Conservation (phyloP, 495 filamentous ascomycete species). For the Talaromyces borbonicus region DNA sequence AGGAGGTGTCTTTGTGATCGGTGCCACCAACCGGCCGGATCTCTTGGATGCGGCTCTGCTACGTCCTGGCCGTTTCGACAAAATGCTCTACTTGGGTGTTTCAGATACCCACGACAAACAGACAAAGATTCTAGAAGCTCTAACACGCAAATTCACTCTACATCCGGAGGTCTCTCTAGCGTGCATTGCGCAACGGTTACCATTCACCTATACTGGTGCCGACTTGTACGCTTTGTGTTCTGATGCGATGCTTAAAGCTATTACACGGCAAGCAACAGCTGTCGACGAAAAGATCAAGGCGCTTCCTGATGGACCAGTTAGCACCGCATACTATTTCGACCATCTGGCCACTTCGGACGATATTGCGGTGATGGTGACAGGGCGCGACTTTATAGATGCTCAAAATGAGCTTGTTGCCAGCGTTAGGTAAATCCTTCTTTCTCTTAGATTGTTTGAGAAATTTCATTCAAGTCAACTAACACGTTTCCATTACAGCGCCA, state of each 20-base stretch:
- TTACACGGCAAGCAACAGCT: constrained; percentile 75
- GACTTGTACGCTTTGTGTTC: constrained; percentile 95
- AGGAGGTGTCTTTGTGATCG: constrained; percentile 94
- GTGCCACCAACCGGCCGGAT: constrained; percentile 92
- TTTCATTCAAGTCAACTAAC: constrained; percentile 12
- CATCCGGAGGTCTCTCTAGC: constrained; percentile 63
- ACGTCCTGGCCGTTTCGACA: constrained; percentile 89
- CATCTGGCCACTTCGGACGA: constrained; percentile 77
- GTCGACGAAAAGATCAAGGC: constrained; percentile 76
- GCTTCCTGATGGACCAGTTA: constrained; percentile 47
- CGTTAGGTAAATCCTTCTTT: constrained; percentile 48
- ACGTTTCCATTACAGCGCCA: constrained; percentile 66
- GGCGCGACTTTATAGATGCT: constrained; percentile 76
- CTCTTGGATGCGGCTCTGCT: constrained; percentile 85
- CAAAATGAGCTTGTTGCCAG: constrained; percentile 79
- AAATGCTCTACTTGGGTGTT: constrained; percentile 96
- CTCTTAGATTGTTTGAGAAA: not conserved
- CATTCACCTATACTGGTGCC: constrained; percentile 94
- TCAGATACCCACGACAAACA: constrained; percentile 97
- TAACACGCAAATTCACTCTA: constrained; percentile 89
- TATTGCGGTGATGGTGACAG: constrained; percentile 73
- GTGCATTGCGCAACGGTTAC: constrained; percentile 64
- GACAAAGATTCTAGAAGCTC: constrained; percentile 81
- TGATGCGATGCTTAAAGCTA: constrained; percentile 97
- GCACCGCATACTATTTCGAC: constrained; percentile 90